These are phyloP conservation scores for Bruguiera sexangula DNA, from an alignment of 345 rosid species.

Conservation along the genomic window DNA sequence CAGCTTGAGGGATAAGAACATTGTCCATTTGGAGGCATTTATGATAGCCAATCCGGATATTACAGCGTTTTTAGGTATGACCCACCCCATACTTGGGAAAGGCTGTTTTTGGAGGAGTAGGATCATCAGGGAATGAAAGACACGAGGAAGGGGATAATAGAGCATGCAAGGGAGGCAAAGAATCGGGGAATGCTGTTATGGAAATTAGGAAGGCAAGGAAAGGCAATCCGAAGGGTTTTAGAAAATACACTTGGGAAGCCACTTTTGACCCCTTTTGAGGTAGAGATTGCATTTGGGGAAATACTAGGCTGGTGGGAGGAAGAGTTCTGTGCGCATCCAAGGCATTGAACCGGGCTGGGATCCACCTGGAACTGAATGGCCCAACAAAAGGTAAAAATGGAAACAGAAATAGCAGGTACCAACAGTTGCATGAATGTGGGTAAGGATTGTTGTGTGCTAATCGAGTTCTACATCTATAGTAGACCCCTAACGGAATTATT, in stretches of 20 bases:
- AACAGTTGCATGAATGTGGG: too few species aligned
- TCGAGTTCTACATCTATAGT: too few species aligned
- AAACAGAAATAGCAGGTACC: too few species aligned
- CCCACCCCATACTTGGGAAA: conserved; percentile 57
- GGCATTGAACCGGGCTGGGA: too few species aligned
- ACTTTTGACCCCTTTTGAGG: conserved; percentile 74
- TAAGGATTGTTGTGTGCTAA: too few species aligned
- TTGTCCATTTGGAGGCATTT: conserved; percentile 71
- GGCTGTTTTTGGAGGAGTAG: conserved; percentile 74
- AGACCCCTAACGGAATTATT: too few species aligned
- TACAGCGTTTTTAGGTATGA: conserved; percentile 75
- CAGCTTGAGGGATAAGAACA: conserved; percentile 32
- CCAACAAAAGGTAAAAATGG: too few species aligned
- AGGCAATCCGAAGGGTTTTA: conserved; percentile 72
- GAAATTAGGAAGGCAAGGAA: conserved; percentile 72
- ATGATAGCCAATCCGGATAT: conserved; percentile 85
- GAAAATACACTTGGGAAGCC: conserved; percentile 79
- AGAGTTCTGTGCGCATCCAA: not conserved
- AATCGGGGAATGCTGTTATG: conserved; percentile 85
- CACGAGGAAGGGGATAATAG: conserved; percentile 53
- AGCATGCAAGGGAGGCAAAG: conserved; percentile 42
- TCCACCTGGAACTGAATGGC: too few species aligned
- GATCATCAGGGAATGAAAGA: conserved; percentile 95
- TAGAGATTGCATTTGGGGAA: conserved; percentile 73
- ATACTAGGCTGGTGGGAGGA: conserved; percentile 88